A percentile compares a stretch with the other conserved stretches of the same genome.
phyloP scores from a whole-genome alignment of 2,329 filamentous ascomycete genomes.

The Aspergillus sp. region DNA sequence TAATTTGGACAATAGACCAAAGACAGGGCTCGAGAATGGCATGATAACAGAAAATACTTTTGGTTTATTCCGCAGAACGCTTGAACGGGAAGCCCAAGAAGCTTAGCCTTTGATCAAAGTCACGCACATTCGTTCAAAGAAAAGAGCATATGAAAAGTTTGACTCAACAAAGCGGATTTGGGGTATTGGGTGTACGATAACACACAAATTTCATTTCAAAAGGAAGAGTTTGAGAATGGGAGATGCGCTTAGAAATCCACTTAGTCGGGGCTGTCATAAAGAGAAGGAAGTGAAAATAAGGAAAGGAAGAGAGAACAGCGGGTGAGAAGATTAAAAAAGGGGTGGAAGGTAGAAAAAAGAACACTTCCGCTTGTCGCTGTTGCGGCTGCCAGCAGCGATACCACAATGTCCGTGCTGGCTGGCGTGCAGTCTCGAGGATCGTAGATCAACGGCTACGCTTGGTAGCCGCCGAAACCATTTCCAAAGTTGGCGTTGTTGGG shows the following conservation, averaged over 20 bases:
- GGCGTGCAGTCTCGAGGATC: slow-evolving; percentile 6
- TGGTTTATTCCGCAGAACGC: slow-evolving; percentile 38
- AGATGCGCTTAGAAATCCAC: slow-evolving; percentile 44
- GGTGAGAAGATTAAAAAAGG: slow-evolving; percentile 22
- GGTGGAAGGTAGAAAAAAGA: slow-evolving; percentile 14
- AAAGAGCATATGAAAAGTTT: slow-evolving; percentile 31
- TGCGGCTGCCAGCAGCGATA: slow-evolving; percentile 18
- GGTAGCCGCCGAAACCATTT: slow-evolving; percentile 63
- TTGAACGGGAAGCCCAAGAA: slow-evolving; percentile 36
- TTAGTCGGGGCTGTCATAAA: slow-evolving; percentile 34
- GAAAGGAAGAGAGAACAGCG: slow-evolving; percentile 24
- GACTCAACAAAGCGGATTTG: slow-evolving; percentile 42
- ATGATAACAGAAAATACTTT: slow-evolving; percentile 36
- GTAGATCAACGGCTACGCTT: slow-evolving; percentile 49
- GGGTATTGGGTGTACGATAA: slow-evolving; percentile 47
- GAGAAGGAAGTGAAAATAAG: slow-evolving; percentile 17
- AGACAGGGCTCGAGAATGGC: slow-evolving; percentile 23
- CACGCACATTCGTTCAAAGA: slow-evolving; percentile 35
- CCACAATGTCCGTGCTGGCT: slow-evolving; percentile 18
- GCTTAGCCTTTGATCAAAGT: slow-evolving; percentile 33
- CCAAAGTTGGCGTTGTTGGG: slow-evolving; percentile 52
- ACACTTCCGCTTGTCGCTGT: slow-evolving; percentile 19
- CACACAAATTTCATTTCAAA: slow-evolving; percentile 48
- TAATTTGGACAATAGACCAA: slow-evolving; percentile 24
- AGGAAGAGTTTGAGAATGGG: slow-evolving; percentile 38